These are phyloP conservation scores for Fallopia convolvulus DNA, from an alignment of 148 eudicot species.

Conservation along the genomic window DNA sequence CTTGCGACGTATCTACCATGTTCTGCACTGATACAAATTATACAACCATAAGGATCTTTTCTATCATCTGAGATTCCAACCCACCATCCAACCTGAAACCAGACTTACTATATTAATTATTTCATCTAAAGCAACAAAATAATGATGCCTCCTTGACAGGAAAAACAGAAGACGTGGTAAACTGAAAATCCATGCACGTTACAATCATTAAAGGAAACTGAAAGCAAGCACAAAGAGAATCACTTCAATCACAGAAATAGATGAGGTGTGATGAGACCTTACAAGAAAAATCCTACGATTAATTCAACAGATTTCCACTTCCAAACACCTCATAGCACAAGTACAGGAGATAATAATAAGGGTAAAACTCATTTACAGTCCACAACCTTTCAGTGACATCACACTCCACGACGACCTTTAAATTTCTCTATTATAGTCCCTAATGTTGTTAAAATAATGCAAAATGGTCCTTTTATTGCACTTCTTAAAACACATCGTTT, in stretches of 20 bases:
- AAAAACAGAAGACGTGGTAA: neutral
- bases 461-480: too few species aligned
- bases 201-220: neutral
- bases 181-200: neutral
- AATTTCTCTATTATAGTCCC: too few species aligned
- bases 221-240: neutral
- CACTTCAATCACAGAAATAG: neutral
- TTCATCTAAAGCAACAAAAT: neutral
- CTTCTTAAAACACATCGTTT: too few species aligned
- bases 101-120: neutral
- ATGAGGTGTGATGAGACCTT: neutral
- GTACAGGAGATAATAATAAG: neutral
- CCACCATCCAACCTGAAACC: conserved; percentile 97
- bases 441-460: too few species aligned
- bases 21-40: conserved; percentile 90
- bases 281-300: neutral
- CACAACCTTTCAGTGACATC: neutral
- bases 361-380: too few species aligned
- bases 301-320: neutral
- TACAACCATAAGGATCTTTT: conserved; percentile 75
- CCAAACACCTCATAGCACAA: neutral
- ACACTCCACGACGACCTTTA: neutral
- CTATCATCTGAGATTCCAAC: conserved; percentile 76
- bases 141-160: neutral
- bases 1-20: conserved; percentile 94